Evolutionary conservation across 2,329 filamentous ascomycete genomes (phyloP), one percentile per base, ranked within the genome.

Genomic region (Arthroderma uncinatum): DNA sequence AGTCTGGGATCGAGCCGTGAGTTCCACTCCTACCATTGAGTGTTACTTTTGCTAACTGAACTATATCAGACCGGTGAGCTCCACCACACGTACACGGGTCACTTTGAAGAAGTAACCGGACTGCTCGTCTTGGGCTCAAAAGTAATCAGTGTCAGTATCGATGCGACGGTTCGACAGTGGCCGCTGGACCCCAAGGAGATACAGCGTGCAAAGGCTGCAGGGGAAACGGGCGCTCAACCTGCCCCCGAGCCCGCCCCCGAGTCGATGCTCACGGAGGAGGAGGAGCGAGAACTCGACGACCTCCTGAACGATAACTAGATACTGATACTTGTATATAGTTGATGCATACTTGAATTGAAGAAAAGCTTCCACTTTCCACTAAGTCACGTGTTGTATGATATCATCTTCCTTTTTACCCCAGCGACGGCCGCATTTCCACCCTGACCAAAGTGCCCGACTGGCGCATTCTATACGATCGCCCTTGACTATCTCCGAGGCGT

Each of bases 41-140:
- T n/a, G 19, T 21, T 37, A 19, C 55, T 36, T n/a, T 23, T 34
- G 34, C 64, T 67, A 74, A 80, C 57, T 21, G 21, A 4, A 12
- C 4, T 37, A 21, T 39, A 33, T 50, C 68, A 82, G 60, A 85
- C 82, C 7, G 89, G 88, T 3, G 83, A 85, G 68, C 75, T 94
- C 33, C 80, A 86, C 66, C 87, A 87, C 69, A 80, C 80, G 6
- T 84, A 92, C 60, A 79, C 82, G 37, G 93, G 93, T 0, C 93
- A 98, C 73, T 97, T 83, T 67, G 90, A 98, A 67, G 93, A 97
- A 71, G 85, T 98, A 12, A 96, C 89, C 0, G 89, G 85, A 36
- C 72, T 97, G 44, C 76, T 86, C 1, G 68, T 94, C 53, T 69
- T 90, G 28, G 73, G 70, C 1, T 70, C 70, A 47, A 72, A 68